A percentile compares a stretch with the other conserved stretches of the same genome.
These are phyloP conservation scores for Eimeria sp. DNA, from an alignment of 169 alveolate genomes.

Conservation along the genomic window DNA sequence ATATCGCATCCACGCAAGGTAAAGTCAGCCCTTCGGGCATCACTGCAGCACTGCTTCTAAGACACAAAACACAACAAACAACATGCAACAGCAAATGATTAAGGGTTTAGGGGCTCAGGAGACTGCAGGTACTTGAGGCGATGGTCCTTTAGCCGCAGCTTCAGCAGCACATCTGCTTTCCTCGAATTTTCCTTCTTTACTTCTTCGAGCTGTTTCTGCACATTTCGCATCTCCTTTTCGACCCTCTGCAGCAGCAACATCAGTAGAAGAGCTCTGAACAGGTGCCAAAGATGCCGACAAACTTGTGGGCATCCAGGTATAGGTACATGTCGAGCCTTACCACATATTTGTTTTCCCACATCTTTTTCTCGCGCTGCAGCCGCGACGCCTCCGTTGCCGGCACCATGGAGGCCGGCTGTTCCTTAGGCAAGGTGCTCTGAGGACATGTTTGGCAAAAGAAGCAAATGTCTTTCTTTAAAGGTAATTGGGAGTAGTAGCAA, in stretches of 20 bases:
- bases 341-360: slow-evolving; percentile 70
- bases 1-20: too few relatives aligned
- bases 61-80: background rate
- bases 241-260: background rate
- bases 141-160: slow-evolving; percentile 50
- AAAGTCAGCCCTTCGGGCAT: too few relatives aligned
- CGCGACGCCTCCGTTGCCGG: slow-evolving; percentile 60
- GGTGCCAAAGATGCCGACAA: background rate
- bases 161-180: slow-evolving; percentile 46
- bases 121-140: slow-evolving; percentile 15
- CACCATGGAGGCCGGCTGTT: slow-evolving; percentile 27
- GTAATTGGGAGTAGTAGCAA: too few relatives aligned
- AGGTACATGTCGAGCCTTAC: background rate
- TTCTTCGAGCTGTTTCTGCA: slow-evolving; percentile 31
- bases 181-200: slow-evolving; percentile 22
- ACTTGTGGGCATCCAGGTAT: background rate
- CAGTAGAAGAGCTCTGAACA: background rate
- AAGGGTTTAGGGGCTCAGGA: background rate
- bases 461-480: background rate
- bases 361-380: slow-evolving; percentile 25
- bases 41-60: background rate
- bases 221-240: slow-evolving; percentile 45
- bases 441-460: background rate
- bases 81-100: background rate
- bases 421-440: background rate